Evolutionary conservation across 495 filamentous ascomycete species (phyloP), one percentile per base, ranked within the genome.

Genomic region (Daldinia concentrica): DNA sequence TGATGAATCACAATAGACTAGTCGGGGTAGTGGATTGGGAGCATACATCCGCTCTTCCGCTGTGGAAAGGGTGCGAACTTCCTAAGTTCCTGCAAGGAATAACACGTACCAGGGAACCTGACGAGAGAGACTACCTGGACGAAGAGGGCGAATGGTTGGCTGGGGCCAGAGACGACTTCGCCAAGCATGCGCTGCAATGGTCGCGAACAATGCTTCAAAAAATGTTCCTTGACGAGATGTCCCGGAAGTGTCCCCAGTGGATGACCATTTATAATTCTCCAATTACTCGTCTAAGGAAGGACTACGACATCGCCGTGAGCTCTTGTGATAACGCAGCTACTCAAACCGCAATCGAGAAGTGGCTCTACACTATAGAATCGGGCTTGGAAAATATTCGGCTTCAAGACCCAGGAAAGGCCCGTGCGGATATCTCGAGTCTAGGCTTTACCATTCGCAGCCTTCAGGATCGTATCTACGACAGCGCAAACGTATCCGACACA

Each of bases 51-150:
- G 34, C 32, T 15, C 45, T 63, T 29, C 60, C 45, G 7, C 27
- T 55, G 8, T 63, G 60, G 60, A 63, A 63, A 34, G 48, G 17
- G 17, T 63, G 60, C 22, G 48, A 63, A 24, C 32, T 63, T 39
- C 60, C 60, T 22, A 37, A 27, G 9, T 63, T 55, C 17, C 48
- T 55, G 14, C 32, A 63, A 24, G 60, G 48, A n/a, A 41, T 51
- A 22, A 4, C 24, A 55, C 60, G 60, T 9, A 11, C 5, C 19
- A 39, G 5, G 19, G 19, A 39, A 19, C 48, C 60, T 2, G 41
- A 55, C 0, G n/a, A 54, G 45, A 41, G 32, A 17, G 30, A 37
- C 8, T 63, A 63, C 11, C 11, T 37, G 17, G 48, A 52, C 6
- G 27, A 63, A 9, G 17, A 29, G 0, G 60, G 48, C 24, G 19